Conservation (phyloP, 805 yeast species). For the Yamadazyma takamatsuzukensis region DNA sequence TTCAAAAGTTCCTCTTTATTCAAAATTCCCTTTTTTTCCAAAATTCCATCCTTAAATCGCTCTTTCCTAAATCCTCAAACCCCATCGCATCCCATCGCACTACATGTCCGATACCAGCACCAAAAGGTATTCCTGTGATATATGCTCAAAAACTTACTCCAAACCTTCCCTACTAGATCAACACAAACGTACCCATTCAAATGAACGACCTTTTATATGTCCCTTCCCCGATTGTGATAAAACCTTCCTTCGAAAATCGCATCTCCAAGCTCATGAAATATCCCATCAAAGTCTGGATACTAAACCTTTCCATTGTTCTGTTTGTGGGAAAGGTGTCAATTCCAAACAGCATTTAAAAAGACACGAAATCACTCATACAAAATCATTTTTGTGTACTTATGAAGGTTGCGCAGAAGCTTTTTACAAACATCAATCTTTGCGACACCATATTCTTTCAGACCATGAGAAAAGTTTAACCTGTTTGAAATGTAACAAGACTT, state of each 20-base stretch:
- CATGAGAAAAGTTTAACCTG: conserved; percentile 61
- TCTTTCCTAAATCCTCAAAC: too few species aligned
- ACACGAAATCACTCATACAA: conserved; percentile 78
- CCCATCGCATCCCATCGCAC: too few species aligned
- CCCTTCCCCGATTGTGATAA: conserved; percentile 52
- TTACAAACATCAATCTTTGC: conserved; percentile 69
- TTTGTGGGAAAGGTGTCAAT: conserved; percentile 80
- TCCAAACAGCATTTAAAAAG: conserved; percentile 76
- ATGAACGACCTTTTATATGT: conserved; percentile 75
- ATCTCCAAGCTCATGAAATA: conserved; percentile 68
- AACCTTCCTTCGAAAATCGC: conserved; percentile 72
- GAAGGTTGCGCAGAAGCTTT: conserved; percentile 66
- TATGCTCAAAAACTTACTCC: conserved; percentile 55
- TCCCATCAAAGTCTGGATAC: conserved; percentile 52
- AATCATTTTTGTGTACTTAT: conserved; percentile 55
- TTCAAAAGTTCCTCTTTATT: too few species aligned
- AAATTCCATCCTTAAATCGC: too few species aligned
- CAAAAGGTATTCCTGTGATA: not conserved
- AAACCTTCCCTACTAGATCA: conserved; percentile 82
- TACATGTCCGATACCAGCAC: too few species aligned
- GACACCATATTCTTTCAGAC: conserved; percentile 62
- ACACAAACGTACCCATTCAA: conserved; percentile 74
- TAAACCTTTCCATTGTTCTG: conserved; percentile 69
- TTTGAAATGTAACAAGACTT: conserved; percentile 58
- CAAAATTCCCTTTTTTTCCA: too few species aligned